Percentiles rank a stretch among this genome's conserved stretches.
phyloP scores from a whole-genome alignment of 2,329 filamentous ascomycete genomes.

The Verticillium isaacii region DNA sequence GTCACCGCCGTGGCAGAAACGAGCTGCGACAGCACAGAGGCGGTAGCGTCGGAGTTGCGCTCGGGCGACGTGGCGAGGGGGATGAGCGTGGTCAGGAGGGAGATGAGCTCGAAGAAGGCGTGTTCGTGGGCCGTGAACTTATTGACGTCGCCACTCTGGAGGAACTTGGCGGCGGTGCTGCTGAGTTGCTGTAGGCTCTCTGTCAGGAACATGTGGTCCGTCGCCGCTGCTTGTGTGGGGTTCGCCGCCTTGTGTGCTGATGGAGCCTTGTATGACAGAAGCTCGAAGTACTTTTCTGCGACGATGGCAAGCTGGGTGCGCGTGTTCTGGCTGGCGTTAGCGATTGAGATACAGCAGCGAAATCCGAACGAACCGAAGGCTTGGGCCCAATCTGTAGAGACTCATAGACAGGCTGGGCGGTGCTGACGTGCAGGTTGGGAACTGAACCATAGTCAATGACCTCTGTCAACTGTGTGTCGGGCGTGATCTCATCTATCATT shows the following conservation, averaged over 20 bases:
- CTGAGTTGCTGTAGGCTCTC: conserved; percentile 37
- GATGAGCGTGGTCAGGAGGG: conserved; percentile 32
- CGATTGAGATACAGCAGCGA: not conserved
- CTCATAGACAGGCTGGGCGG: conserved; percentile 33
- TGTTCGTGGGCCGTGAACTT: conserved; percentile 36
- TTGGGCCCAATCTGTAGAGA: conserved; percentile 45
- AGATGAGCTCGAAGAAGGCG: conserved; percentile 37
- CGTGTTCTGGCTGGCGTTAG: conserved; percentile 31
- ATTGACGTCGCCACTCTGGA: conserved; percentile 19
- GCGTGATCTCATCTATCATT: conserved; percentile 32
- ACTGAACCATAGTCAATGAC: conserved; percentile 49
- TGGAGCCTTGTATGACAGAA: conserved; percentile 42
- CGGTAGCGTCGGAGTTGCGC: not conserved
- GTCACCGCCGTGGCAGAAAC: conserved; percentile 14
- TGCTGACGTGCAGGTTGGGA: conserved; percentile 37
- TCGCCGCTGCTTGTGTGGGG: conserved; percentile 25
- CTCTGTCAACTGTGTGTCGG: conserved; percentile 33
- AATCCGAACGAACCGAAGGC: conserved; percentile 37
- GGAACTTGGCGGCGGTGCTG: conserved; percentile 35
- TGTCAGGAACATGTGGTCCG: conserved; percentile 39
- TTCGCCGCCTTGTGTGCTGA: conserved; percentile 45
- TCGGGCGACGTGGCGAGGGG: conserved; percentile 14
- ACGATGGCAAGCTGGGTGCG: conserved; percentile 45
- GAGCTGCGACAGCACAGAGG: not conserved
- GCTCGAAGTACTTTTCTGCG: conserved; percentile 46